phyloP scores from a whole-genome alignment of 352 stramenopile species.

The Bremia lactucae region DNA sequence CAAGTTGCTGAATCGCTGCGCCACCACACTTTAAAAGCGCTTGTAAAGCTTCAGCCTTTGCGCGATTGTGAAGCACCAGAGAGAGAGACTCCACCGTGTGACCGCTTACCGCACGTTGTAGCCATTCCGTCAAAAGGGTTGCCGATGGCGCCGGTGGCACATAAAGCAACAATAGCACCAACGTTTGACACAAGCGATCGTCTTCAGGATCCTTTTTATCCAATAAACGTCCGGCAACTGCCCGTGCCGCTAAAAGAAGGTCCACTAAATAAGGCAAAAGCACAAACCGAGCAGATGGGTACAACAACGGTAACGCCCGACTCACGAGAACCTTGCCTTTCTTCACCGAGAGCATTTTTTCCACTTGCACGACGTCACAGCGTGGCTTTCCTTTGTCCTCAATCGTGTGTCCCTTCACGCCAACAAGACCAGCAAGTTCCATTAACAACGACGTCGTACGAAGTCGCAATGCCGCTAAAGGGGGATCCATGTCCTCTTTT shows the following conservation, averaged over 20 bases:
- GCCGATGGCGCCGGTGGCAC: slow-evolving; percentile 56
- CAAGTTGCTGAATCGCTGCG: slow-evolving; percentile 36
- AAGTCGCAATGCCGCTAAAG: slow-evolving; percentile 51
- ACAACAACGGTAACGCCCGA: slow-evolving; percentile 60
- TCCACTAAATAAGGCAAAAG: slow-evolving; percentile 59
- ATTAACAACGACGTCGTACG: slow-evolving; percentile 60
- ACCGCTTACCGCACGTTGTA: slow-evolving; percentile 41
- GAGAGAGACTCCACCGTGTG: slow-evolving; percentile 52
- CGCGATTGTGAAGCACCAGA: slow-evolving; percentile 66
- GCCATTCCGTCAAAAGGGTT: slow-evolving; percentile 54
- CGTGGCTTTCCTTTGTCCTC: slow-evolving; percentile 5
- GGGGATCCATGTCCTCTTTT: slow-evolving; percentile 53
- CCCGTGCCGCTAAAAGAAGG: slow-evolving; percentile 38
- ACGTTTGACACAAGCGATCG: slow-evolving; percentile 61
- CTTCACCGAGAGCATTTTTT: slow-evolving; percentile 37
- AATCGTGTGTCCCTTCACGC: slow-evolving; percentile 29
- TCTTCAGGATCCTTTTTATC: slow-evolving; percentile 31
- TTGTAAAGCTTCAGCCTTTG: slow-evolving; percentile 58
- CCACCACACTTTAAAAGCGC: slow-evolving; percentile 62
- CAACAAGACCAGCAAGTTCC: slow-evolving; percentile 52
- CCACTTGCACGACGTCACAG: slow-evolving; percentile 44
- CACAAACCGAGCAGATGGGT: slow-evolving; percentile 71
- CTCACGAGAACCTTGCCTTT: slow-evolving; percentile 76
- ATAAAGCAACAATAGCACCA: slow-evolving; percentile 76
- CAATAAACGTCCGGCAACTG: slow-evolving; percentile 20